A percentile compares a stretch with the other conserved stretches of the same genome.
These are phyloP conservation scores for Hygrocybe punicea DNA, from an alignment of 768 basidiomycete species.

Conservation along the genomic window DNA sequence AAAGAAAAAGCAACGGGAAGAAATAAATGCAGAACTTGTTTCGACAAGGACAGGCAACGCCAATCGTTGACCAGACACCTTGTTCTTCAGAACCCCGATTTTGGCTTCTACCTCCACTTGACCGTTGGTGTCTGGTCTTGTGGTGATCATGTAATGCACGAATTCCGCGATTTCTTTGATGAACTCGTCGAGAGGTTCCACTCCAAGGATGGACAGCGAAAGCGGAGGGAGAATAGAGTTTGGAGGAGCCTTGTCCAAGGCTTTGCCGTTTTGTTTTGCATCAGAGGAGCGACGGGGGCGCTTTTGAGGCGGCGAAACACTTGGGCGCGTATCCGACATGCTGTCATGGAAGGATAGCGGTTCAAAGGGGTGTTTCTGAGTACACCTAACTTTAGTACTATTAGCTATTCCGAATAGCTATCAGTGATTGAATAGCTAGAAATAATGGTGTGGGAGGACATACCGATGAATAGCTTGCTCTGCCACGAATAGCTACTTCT, in stretches of 20 bases:
- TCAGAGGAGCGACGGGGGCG: background rate
- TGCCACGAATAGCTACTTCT: no score
- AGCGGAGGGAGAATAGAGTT: conserved; percentile 50
- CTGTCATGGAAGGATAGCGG: background rate
- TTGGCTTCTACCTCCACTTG: conserved; percentile 89
- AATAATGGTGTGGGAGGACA: no score
- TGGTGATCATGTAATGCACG: conserved; percentile 66
- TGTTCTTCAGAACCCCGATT: conserved; percentile 71
- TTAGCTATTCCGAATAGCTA: no score
- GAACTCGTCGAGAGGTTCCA: conserved; percentile 91
- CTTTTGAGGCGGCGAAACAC: background rate
- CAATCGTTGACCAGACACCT: conserved; percentile 52
- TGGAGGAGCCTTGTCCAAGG: background rate
- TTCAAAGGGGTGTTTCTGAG: no score
- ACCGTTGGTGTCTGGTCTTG: conserved; percentile 50
- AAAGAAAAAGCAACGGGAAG: conserved; percentile 2
- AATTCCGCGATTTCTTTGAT: conserved; percentile 90
- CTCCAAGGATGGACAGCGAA: conserved; percentile 77
- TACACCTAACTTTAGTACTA: no score
- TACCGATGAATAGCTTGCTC: no score
- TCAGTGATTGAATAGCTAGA: no score
- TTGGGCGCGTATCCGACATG: background rate
- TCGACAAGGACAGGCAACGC: conserved; percentile 74
- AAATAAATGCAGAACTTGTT: conserved; percentile 60
- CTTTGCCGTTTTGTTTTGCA: background rate